These are phyloP conservation scores for Avena atlantica DNA, from an alignment of 176 grass and related monocot species.

Conservation along the genomic window DNA sequence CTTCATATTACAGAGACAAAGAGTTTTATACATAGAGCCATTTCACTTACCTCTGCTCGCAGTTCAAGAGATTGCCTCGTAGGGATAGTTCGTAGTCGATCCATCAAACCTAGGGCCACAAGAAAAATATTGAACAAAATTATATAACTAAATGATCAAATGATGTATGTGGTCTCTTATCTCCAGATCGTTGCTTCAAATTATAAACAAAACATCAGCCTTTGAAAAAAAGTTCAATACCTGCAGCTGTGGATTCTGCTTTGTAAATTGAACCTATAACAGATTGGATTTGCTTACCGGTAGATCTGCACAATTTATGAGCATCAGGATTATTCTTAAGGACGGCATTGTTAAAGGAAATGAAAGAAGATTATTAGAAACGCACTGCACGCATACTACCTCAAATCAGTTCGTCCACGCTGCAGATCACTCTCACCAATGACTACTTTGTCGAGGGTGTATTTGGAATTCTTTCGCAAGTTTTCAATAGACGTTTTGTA, in stretches of 20 bases:
- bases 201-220: background rate
- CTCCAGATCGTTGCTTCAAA: slow-evolving; percentile 16
- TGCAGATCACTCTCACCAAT: slow-evolving; percentile 85
- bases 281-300: slow-evolving; percentile 84
- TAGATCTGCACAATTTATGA: slow-evolving; percentile 53
- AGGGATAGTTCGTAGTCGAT: slow-evolving; percentile 75
- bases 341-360: slow-evolving; percentile 16
- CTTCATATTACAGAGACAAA: background rate
- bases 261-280: slow-evolving; percentile 83
- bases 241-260: slow-evolving; percentile 79
- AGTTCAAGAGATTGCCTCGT: slow-evolving; percentile 85
- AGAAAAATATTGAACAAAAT: slow-evolving; percentile 4
- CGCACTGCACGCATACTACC: slow-evolving; percentile 33
- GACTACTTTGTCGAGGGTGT: slow-evolving; percentile 73
- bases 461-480: slow-evolving; percentile 81
- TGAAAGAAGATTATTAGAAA: background rate
- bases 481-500: slow-evolving; percentile 63
- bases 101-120: slow-evolving; percentile 70
- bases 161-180: background rate
- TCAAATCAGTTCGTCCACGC: slow-evolving; percentile 78
- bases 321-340: slow-evolving; percentile 5
- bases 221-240: slow-evolving; percentile 52
- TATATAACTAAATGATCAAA: slow-evolving; percentile 7
- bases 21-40: background rate
- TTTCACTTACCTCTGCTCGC: slow-evolving; percentile 71